Base-by-base conservation (phyloP, 1,284 basidiomycete species). In the Neolentinus lepideus region DNA sequence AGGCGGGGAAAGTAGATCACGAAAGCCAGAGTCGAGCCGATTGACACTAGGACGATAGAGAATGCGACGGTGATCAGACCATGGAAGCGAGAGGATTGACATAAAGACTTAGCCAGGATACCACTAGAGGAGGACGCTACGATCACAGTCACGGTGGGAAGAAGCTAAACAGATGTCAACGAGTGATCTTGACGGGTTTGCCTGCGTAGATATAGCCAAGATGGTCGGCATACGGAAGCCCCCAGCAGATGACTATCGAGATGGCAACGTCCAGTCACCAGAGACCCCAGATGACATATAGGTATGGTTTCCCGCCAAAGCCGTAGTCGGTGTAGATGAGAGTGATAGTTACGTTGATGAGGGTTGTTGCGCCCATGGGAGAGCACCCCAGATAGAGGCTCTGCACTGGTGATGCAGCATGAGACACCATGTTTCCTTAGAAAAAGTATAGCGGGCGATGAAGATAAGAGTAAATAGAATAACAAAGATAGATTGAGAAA, bases 131-230 rank as follows among this genome's bases (percentile, higher is more conserved):
- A 77, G 2, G 82, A 77, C 10, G 78, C 76, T 65, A 88, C 85
- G 56, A 87, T 72, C 27, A 80, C 75, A 1, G 81, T 72, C 4
- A 88, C 80, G 48, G 84, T 75, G 3, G 85, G 85, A 11, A 87
- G 73, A 10, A 88, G 72, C 79, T 80, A 82, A 0, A 76, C 70
- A 1, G 77, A 71, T 1, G 78, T 74, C 66, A 83, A 57, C 0
- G 71, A 66, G 52, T 87, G 82, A 0, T 68, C 64, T 53, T 88
- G 85, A 2, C 73, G 63, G 1, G 72, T 78, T 56, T 81, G 78
- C 75, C 82, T 84, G 50, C 21, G 27, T 12, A 26, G 51, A 14
- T 6, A 52, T 19, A 8, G 26, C 21, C 1, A n/a, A 35, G 8
- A 22, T 24, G 14, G 14, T 8, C 22, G 24, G 64, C 76, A 57